Evolutionary conservation across 805 yeast species (phyloP).

Genomic region (Lipomyces oligophaga): DNA sequence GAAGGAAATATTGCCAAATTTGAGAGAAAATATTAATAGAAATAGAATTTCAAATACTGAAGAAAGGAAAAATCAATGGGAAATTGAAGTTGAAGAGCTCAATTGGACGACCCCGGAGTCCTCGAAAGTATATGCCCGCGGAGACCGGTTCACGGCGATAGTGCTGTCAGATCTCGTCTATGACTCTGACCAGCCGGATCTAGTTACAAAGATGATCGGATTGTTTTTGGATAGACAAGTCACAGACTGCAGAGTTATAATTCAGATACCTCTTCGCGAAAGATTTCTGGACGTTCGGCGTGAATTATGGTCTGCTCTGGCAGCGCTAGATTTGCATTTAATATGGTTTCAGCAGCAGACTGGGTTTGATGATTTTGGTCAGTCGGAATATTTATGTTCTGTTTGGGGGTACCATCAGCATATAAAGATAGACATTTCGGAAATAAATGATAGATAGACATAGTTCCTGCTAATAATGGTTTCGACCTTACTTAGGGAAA

Average conservation of each 20-base stretch:
- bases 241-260: constrained; percentile 47
- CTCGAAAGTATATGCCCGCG: constrained; percentile 30
- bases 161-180: constrained; percentile 87
- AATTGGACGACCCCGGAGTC: constrained; percentile 72
- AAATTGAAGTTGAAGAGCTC: constrained; percentile 47
- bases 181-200: constrained; percentile 71
- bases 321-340: constrained; percentile 36
- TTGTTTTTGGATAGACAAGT: constrained; percentile 41
- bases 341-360: constrained; percentile 45
- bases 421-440: neutral
- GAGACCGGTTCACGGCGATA: constrained; percentile 50
- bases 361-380: constrained; percentile 87
- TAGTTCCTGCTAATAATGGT: neutral
- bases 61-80: constrained; percentile 16
- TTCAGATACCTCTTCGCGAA: constrained; percentile 73
- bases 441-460: neutral
- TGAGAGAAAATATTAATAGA: constrained; percentile 53
- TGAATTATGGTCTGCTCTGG: constrained; percentile 38
- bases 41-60: constrained; percentile 39
- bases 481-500: constrained; percentile 59
- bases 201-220: constrained; percentile 60
- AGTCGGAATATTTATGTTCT: constrained; percentile 46
- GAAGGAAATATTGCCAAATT: constrained; percentile 68
- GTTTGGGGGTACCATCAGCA: constrained; percentile 28
- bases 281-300: constrained; percentile 65